Evolutionary conservation across 495 filamentous ascomycete species (phyloP).

Genomic region (Polyplosphaeria fusca): DNA sequence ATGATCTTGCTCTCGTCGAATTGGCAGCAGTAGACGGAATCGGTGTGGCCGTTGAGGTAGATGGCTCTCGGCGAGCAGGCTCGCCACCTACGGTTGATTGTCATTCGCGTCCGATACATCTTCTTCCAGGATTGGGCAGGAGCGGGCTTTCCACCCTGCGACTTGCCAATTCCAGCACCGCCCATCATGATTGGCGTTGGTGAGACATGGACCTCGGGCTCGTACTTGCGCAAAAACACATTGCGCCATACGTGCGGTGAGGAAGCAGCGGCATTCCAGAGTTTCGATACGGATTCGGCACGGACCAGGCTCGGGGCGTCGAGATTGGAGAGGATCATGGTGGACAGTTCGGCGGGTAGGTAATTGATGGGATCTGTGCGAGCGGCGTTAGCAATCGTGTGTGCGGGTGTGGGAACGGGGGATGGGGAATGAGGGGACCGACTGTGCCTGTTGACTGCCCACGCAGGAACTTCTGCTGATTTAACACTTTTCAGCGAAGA

Average conservation of each 20-base stretch:
- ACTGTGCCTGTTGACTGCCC: neutral
- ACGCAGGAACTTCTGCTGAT: no score
- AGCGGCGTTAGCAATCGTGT: neutral
- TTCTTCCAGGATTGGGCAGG: constrained; percentile 72
- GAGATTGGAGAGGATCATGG: constrained; percentile 68
- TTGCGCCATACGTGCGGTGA: constrained; percentile 73
- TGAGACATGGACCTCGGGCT: constrained; percentile 46
- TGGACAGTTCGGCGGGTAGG: constrained; percentile 69
- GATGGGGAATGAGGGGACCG: neutral
- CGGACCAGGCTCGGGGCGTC: constrained; percentile 64
- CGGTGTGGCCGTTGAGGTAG: constrained; percentile 85
- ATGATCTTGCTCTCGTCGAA: constrained; percentile 98
- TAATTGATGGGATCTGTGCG: constrained; percentile 60
- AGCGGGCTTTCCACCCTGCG: constrained; percentile 38
- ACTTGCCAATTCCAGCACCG: constrained; percentile 50
- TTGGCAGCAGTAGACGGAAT: constrained; percentile 95
- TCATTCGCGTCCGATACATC: constrained; percentile 71
- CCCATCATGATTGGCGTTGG: constrained; percentile 43
- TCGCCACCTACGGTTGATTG: constrained; percentile 76
- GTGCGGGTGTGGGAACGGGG: neutral
- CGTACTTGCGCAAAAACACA: constrained; percentile 67
- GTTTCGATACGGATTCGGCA: constrained; percentile 58
- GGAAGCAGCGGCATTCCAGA: constrained; percentile 60
- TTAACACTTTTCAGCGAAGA: no score
- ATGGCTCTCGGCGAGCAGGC: constrained; percentile 72